Percentiles rank a stretch among this genome's conserved stretches.
Conservation (phyloP, 2,329 filamentous ascomycete species). For the Aureobasidium sp. region DNA sequence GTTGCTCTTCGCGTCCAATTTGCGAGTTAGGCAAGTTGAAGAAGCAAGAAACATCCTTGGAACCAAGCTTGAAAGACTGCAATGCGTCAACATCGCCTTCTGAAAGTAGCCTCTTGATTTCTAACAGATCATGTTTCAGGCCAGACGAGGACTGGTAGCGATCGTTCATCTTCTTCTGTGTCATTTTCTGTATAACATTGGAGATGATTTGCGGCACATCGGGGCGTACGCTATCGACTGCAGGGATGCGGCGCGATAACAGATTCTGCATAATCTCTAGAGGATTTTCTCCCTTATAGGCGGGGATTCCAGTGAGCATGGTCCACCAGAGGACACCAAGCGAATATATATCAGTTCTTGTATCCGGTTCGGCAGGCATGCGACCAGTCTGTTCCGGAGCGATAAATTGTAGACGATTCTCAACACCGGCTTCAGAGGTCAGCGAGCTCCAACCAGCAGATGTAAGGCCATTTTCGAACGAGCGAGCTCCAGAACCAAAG, state of each 20-base stretch:
- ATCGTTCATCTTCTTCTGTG: slow-evolving; percentile 77
- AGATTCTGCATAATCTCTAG: slow-evolving; percentile 91
- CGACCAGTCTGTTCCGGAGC: slow-evolving; percentile 92
- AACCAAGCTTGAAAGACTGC: slow-evolving; percentile 66
- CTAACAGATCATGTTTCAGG: slow-evolving; percentile 70
- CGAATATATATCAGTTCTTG: slow-evolving; percentile 87
- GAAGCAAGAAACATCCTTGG: slow-evolving; percentile 85
- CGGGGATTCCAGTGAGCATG: slow-evolving; percentile 69
- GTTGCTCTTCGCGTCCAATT: slow-evolving; percentile 72
- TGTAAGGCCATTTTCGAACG: slow-evolving; percentile 80
- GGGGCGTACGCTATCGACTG: slow-evolving; percentile 67
- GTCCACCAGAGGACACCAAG: slow-evolving; percentile 86
- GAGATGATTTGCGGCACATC: slow-evolving; percentile 81
- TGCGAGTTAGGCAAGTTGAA: slow-evolving; percentile 78
- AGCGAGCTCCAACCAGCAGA: slow-evolving; percentile 81
- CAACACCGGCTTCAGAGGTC: slow-evolving; percentile 76
- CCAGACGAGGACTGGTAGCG: slow-evolving; percentile 86
- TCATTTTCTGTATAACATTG: slow-evolving; percentile 84
- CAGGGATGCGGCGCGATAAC: slow-evolving; percentile 68
- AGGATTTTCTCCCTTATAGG: slow-evolving; percentile 72
- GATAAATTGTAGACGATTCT: slow-evolving; percentile 85
- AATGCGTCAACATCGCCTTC: slow-evolving; percentile 68
- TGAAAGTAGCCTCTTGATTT: slow-evolving; percentile 65
- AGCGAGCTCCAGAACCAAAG: slow-evolving; percentile 77
- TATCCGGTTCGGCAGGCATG: slow-evolving; percentile 86